Percentiles rank a stretch among this genome's conserved stretches.
Conservation (phyloP, 75 land plant genomes). For the Cupressus sempervirens region DNA sequence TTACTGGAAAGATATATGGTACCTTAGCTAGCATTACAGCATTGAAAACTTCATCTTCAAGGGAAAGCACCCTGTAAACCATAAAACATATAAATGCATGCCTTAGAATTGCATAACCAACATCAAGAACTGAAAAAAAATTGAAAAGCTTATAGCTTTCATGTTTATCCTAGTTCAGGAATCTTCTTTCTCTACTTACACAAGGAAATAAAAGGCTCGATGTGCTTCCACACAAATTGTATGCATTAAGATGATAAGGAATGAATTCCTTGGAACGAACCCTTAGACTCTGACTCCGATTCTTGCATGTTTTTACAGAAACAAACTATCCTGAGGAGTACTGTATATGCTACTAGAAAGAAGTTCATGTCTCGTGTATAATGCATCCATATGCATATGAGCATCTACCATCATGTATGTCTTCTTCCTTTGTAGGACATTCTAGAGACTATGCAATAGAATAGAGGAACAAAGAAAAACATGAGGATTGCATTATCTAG, state of each 20-base stretch:
- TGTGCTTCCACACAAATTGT: not conserved
- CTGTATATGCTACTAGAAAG: no score
- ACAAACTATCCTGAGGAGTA: no score
- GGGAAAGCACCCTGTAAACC: constrained; percentile 52
- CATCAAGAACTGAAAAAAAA: not conserved
- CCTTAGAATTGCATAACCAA: not conserved
- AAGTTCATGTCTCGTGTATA: no score
- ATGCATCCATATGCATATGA: no score
- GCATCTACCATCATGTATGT: no score
- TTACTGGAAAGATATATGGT: not conserved
- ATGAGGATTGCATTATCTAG: no score
- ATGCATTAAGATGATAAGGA: not conserved
- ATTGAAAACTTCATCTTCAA: constrained; percentile 65
- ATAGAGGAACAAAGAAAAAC: no score
- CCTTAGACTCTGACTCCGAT: not conserved
- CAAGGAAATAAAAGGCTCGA: not conserved
- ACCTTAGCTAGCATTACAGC: constrained; percentile 88
- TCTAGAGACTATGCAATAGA: no score
- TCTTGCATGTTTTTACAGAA: no score
- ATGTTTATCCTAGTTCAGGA: not conserved
- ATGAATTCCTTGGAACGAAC: not conserved
- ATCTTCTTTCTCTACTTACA: not conserved
- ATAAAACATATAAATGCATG: not conserved
- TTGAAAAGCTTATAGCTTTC: not conserved
- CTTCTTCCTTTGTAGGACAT: no score